Base-by-base conservation (phyloP, 1,284 basidiomycete genomes). In the Cystobasidiaceae sp. region DNA sequence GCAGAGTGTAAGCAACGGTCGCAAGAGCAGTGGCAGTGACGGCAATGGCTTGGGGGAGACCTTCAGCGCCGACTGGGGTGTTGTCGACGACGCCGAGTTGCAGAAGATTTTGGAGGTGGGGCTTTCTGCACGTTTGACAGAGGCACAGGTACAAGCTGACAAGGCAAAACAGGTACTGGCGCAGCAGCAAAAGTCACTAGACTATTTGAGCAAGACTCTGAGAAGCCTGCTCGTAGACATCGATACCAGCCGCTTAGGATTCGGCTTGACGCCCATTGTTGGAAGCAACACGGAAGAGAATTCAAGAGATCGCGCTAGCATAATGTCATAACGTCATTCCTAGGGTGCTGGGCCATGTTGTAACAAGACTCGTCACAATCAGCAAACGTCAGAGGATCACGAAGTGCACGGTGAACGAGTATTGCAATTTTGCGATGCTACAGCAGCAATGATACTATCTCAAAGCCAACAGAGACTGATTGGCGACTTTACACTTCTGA, bases 141-240 rank as follows among this genome's bases (percentile, higher is more conserved):
- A n/a, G n/a, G n/a, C n/a, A n/a, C n/a, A n/a, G n/a, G n/a, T n/a
- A n/a, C n/a, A n/a, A n/a, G n/a, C n/a, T n/a, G n/a, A n/a, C n/a
- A n/a, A n/a, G n/a, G n/a, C n/a, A n/a, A n/a, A n/a, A n/a, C 30
- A 64, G 61, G 61, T 64, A 1, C 43, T 64, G 5, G 61, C 52
- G 15, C 61, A 64, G 44, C 61, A 64, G 43, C 61, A 64, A 25
- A 55, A 56, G 23, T 64, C 61, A 4, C 33, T 64, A 25, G 61
- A 64, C 39, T 64, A 64, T 30, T 19, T 64, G 21, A 51, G 46
- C 39, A 64, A 56, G 30, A 39, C 61, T 3, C 28, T 64, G 27
- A 25, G 61, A 11, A 54, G 28, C 9, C 61, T 64, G 4, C 48
- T 49, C 30, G 44, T 64, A 4, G 61, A 64, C 43, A 64, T 64